These are phyloP conservation scores for Orbilia javanica DNA, from an alignment of 2,329 filamentous ascomycete species.

Conservation along the genomic window DNA sequence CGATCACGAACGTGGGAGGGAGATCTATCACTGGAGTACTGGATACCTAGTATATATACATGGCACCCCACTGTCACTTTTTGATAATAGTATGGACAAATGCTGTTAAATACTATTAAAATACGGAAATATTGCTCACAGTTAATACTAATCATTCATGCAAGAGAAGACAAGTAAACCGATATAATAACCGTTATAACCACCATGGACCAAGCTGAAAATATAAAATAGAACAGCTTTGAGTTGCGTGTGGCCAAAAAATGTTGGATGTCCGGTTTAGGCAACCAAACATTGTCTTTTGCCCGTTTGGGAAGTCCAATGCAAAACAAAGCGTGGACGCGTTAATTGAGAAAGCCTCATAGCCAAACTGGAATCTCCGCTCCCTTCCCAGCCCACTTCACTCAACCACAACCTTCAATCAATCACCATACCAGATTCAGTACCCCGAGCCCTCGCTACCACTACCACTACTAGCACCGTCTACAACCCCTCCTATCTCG, in stretches of 20 bases:
- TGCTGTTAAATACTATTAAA: too few relatives aligned
- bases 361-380: neutral
- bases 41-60: too few relatives aligned
- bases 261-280: constrained; percentile 17
- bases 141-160: too few relatives aligned
- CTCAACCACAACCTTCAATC: neutral
- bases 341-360: constrained; percentile 11
- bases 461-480: neutral
- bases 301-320: constrained; percentile 2
- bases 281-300: neutral
- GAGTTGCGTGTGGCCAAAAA: neutral
- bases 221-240: too few relatives aligned
- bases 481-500: constrained; percentile 3
- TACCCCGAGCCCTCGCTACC: constrained; percentile 5
- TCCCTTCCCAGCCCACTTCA: constrained; percentile 15
- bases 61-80: too few relatives aligned
- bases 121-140: too few relatives aligned
- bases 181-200: too few relatives aligned
- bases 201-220: too few relatives aligned
- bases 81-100: too few relatives aligned
- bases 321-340: constrained; percentile 18
- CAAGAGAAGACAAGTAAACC: too few relatives aligned
- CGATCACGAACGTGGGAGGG: too few relatives aligned
- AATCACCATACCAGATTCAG: constrained; percentile 34
- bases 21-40: too few relatives aligned